phyloP scores from a whole-genome alignment of 495 filamentous ascomycete genomes.

The Podospora bellae-mahoneyi region DNA sequence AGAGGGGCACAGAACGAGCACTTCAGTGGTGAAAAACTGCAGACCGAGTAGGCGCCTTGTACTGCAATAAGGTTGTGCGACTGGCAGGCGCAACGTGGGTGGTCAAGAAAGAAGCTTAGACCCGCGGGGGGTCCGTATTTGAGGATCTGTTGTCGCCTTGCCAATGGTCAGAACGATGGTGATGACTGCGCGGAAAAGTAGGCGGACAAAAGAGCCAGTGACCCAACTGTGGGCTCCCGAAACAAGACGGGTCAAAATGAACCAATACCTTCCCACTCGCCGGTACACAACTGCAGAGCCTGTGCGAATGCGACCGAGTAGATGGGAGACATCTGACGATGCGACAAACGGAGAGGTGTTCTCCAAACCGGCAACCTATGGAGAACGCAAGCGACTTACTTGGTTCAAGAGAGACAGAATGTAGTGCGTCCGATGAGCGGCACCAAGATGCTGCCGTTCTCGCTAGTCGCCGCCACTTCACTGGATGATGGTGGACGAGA shows the following conservation, averaged over 20 bases:
- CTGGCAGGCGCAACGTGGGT: neutral
- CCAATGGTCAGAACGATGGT: conserved; percentile 1
- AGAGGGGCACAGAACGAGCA: neutral
- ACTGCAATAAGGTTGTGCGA: neutral
- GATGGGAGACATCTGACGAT: neutral
- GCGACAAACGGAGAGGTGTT: neutral
- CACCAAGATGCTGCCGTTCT: conserved; percentile 20
- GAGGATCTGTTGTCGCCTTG: conserved; percentile 3
- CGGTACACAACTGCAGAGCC: neutral
- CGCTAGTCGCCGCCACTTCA: conserved; percentile 20
- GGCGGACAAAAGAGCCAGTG: conserved; percentile 11
- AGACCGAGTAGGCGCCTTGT: neutral
- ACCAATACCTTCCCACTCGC: conserved; percentile 3
- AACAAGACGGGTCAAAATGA: neutral
- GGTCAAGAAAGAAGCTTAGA: conserved; percentile 3
- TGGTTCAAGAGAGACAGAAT: neutral
- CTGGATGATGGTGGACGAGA: conserved; percentile 18
- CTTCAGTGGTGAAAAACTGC: neutral
- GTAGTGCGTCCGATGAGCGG: conserved; percentile 9
- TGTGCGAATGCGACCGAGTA: conserved; percentile 1
- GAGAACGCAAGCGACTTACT: neutral
- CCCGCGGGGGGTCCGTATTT: neutral
- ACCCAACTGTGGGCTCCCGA: conserved; percentile 2
- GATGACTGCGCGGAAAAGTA: neutral
- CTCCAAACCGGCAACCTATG: neutral